Evolutionary conservation across 176 grass and related monocot species (phyloP).

Genomic region (Secale cereale): DNA sequence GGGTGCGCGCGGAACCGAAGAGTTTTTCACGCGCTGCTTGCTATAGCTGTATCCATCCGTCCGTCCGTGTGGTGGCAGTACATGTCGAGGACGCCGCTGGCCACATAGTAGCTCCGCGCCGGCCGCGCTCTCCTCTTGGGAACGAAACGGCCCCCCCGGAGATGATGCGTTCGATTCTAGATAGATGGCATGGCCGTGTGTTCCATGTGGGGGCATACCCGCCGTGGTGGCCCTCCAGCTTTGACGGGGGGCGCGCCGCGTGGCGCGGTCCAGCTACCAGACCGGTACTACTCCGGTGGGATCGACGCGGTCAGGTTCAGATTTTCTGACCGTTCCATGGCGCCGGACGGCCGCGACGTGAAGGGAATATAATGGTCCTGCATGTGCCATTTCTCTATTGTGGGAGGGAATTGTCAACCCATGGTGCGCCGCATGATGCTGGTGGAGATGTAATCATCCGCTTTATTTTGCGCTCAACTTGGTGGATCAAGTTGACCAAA

Average conservation of each 20-base stretch:
- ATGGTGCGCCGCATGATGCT: neutral
- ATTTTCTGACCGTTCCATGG: neutral
- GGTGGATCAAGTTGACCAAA: neutral
- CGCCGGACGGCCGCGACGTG: neutral
- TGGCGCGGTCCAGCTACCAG: neutral
- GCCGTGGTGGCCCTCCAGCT: neutral
- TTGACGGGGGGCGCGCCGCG: neutral
- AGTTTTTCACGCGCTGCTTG: neutral
- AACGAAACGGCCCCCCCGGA: neutral
- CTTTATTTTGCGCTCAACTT: neutral
- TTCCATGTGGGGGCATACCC: neutral
- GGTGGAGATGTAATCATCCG: neutral
- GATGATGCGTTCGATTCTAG: neutral
- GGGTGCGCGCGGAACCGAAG: neutral
- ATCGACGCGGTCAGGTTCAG: neutral
- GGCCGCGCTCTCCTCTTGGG: neutral
- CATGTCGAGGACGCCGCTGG: constrained; percentile 1
- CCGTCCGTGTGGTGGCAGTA: neutral
- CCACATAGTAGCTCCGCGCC: too few relatives aligned
- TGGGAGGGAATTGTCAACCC: neutral
- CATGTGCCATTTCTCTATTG: neutral
- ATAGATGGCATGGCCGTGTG: neutral
- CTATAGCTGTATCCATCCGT: too few relatives aligned
- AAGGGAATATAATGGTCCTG: neutral
- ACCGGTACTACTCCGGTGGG: neutral